phyloP scores from a whole-genome alignment of 768 basidiomycete species.

The Rhodotorula toruloides region DNA sequence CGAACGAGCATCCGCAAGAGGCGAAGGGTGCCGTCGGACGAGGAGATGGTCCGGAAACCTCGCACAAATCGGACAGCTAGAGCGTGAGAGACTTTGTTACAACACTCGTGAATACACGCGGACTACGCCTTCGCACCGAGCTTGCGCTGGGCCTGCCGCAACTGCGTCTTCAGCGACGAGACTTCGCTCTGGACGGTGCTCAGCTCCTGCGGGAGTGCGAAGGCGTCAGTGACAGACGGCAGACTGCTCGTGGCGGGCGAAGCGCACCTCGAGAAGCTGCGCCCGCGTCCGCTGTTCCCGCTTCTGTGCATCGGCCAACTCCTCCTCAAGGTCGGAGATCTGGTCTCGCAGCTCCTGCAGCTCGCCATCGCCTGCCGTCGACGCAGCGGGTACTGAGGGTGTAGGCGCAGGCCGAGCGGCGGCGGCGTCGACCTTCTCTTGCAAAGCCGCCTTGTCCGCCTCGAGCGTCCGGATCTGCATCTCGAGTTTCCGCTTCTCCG shows the following conservation, averaged over 20 bases:
- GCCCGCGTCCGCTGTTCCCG: constrained; percentile 80
- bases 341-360: constrained; percentile 60
- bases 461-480: constrained; percentile 45
- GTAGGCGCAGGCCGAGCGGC: not conserved
- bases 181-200: constrained; percentile 29
- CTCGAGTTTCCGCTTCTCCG: constrained; percentile 68
- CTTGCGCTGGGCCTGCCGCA: constrained; percentile 30
- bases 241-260: too few relatives aligned
- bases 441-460: constrained; percentile 46
- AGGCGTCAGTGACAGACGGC: too few relatives aligned
- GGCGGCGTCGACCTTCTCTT: constrained; percentile 42
- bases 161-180: constrained; percentile 22
- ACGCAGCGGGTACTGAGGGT: not conserved
- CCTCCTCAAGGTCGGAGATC: constrained; percentile 58
- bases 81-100: too few relatives aligned
- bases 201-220: constrained; percentile 5
- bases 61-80: too few relatives aligned
- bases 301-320: constrained; percentile 61
- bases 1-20: too few relatives aligned
- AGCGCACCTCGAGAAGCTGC: constrained; percentile 57
- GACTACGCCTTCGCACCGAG: not conserved
- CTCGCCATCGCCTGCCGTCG: constrained; percentile 46
- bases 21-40: too few relatives aligned
- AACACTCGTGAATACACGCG: not conserved
- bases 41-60: too few relatives aligned